These are phyloP conservation scores for Auricularia auricula-judae DNA, from an alignment of 768 basidiomycete genomes.

Conservation along the genomic window DNA sequence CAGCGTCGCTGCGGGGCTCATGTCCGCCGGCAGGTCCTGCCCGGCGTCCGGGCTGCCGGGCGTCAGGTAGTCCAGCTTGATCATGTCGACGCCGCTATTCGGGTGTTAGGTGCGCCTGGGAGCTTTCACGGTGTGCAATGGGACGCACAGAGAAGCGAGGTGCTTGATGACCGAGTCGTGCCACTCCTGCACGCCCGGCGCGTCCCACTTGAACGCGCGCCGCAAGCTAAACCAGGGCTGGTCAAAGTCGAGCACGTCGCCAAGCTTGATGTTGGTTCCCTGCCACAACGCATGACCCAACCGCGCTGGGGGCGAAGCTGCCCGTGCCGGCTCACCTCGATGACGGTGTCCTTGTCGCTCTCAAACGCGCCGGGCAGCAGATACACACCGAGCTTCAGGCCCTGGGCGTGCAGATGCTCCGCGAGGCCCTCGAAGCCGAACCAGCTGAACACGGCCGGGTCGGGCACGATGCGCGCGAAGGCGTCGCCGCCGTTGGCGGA, in stretches of 20 bases:
- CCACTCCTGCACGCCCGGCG: conserved; percentile 3
- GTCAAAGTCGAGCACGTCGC: background rate
- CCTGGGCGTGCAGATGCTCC: conserved; percentile 1
- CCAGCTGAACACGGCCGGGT: background rate
- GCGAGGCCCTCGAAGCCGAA: background rate
- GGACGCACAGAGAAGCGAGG: conserved; percentile 1
- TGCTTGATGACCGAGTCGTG: conserved; percentile 4
- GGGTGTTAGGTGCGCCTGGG: background rate
- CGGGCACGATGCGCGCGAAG: background rate
- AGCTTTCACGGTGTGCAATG: background rate
- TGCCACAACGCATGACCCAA: no score
- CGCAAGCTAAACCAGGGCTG: background rate
- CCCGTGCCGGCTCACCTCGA: background rate
- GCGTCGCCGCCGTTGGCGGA: conserved; percentile 2
- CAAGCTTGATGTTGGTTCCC: background rate
- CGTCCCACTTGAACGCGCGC: conserved; percentile 2
- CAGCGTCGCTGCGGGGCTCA: background rate
- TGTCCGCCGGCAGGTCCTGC: conserved; percentile 1
- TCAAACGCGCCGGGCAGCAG: background rate
- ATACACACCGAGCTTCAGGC: conserved; percentile 3
- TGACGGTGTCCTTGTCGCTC: background rate
- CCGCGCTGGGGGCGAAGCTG: no score
- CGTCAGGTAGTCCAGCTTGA: conserved; percentile 4
- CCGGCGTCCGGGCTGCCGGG: conserved; percentile 4
- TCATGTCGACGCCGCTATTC: conserved; percentile 3